A percentile compares a stretch with the other conserved stretches of the same genome.
phyloP scores from a whole-genome alignment of 2,329 filamentous ascomycete species.

The Aspergillus ochraceoroseus region DNA sequence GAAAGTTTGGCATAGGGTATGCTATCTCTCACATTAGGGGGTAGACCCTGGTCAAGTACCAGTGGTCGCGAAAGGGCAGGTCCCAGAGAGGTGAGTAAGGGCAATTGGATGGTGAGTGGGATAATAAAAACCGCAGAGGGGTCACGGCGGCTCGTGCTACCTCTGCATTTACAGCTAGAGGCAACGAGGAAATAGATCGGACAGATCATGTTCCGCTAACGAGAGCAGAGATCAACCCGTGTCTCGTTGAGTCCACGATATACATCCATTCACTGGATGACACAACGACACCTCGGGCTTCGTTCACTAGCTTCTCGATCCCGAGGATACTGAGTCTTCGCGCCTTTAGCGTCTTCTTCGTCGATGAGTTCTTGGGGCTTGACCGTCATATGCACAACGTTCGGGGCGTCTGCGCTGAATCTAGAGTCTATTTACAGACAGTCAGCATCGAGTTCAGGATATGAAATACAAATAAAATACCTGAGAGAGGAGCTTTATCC shows the following conservation, averaged over 20 bases:
- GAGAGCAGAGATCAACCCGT: not conserved
- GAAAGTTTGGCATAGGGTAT: too few species aligned
- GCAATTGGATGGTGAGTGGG: not conserved
- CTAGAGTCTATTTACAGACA: slow-evolving; percentile 60
- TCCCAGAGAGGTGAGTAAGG: slow-evolving; percentile 1
- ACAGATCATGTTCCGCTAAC: not conserved
- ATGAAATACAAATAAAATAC: slow-evolving; percentile 48
- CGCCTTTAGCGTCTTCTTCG: slow-evolving; percentile 68
- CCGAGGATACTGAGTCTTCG: slow-evolving; percentile 51
- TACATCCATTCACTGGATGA: slow-evolving; percentile 50
- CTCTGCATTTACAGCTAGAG: not conserved
- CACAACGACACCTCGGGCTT: slow-evolving; percentile 59
- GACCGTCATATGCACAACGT: slow-evolving; percentile 93
- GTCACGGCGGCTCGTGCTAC: not conserved
- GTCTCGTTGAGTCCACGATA: not conserved
- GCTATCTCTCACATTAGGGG: slow-evolving; percentile 7
- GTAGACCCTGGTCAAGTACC: too few species aligned
- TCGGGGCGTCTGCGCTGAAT: slow-evolving; percentile 67
- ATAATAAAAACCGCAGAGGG: not conserved
- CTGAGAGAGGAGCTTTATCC: slow-evolving; percentile 78
- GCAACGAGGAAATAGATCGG: slow-evolving; percentile 4
- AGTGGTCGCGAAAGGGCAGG: slow-evolving; percentile 1
- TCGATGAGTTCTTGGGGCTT: slow-evolving; percentile 78
- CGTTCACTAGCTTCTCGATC: slow-evolving; percentile 53
- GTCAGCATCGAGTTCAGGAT: slow-evolving; percentile 8